Base-by-base conservation (phyloP, 805 yeast genomes). In the Candida golubevii region DNA sequence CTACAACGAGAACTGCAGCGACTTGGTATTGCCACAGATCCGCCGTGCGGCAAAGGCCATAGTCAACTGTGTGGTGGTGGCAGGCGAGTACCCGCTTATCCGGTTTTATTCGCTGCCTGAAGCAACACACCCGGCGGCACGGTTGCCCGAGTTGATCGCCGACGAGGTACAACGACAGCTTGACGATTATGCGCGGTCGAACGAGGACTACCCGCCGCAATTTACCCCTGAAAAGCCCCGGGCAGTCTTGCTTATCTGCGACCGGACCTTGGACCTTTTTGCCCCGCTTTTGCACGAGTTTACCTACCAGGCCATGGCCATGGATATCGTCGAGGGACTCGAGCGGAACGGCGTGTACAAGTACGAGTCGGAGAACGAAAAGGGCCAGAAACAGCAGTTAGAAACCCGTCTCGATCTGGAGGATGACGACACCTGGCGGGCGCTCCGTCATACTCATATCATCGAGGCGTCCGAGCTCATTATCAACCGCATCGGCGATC, bases 211-310 rank as follows among this genome's bases (percentile, higher is more conserved):
- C 58, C 75, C 76, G 23, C 86, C 87, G 7, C 80, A 81, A 1
- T 54, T 58, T 2, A 65, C 67, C 9, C 67, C 71, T 10, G 72
- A 49, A 30, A 77, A 86, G 53, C 87, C 88, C 15, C 73, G 93
- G 49, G 77, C 96, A 0, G 73, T 86, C 0, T 73, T 91, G 51
- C 63, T 93, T 30, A 79, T 93, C 14, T 71, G 86, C 2, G 99
- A 93, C 63, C 74, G 99, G 49, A 75, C 95, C 1, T 60, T 89
- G 60, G 99, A 95, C 61, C 69, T 85, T 39, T 78, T 79, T 55
- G 85, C 93, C 7, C 96, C 97, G 0, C 61, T 93, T 38, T 65
- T 90, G 43, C 98, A 93, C 62, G 96, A 88, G 60, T 88, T 90
- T 63, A 79, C 84, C 23, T 93, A 90, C 63, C 95, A 91, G 65